These are phyloP conservation scores for Trypanosomatidae sp. DNA, from an alignment of 208 protist genomes.

Conservation along the genomic window DNA sequence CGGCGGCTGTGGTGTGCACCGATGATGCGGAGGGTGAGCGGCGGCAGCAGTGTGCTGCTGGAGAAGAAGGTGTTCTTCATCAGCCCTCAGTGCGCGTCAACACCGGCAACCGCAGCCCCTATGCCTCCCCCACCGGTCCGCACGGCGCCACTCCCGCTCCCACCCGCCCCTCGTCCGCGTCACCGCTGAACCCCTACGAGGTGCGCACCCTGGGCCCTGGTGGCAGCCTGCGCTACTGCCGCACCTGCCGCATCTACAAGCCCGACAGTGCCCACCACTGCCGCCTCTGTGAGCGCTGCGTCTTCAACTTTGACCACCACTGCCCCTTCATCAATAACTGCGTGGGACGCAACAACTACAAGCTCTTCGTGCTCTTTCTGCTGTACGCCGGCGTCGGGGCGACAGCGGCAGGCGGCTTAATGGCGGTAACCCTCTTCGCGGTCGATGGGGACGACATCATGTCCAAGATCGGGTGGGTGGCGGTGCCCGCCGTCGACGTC, in stretches of 20 bases:
- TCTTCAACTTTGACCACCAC: conserved; percentile 91
- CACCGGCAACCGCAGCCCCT: not conserved
- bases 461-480: conserved; percentile 29
- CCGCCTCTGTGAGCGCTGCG: conserved; percentile 69
- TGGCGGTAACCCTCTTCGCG: conserved; percentile 42
- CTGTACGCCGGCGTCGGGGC: conserved; percentile 45
- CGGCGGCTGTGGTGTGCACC: not conserved
- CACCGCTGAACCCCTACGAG: conserved; percentile 34
- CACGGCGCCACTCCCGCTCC: not conserved
- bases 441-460: conserved; percentile 26
- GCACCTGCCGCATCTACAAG: no score
- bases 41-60: not conserved
- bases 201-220: conserved; percentile 36
- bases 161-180: not conserved
- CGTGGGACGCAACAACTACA: conserved; percentile 87
- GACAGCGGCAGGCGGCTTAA: conserved; percentile 21
- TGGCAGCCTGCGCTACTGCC: conserved; percentile 40
- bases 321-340: conserved; percentile 93
- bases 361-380: conserved; percentile 81
- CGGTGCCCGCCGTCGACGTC: conserved; percentile 26
- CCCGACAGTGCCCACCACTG: conserved; percentile 89
- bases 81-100: not conserved
- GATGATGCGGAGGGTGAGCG: not conserved
- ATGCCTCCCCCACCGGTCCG: not conserved
- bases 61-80: not conserved